A percentile compares a stretch with the other conserved stretches of the same genome.
Evolutionary conservation across 805 yeast species (phyloP).

Genomic region (Yamadazyma endophytica): DNA sequence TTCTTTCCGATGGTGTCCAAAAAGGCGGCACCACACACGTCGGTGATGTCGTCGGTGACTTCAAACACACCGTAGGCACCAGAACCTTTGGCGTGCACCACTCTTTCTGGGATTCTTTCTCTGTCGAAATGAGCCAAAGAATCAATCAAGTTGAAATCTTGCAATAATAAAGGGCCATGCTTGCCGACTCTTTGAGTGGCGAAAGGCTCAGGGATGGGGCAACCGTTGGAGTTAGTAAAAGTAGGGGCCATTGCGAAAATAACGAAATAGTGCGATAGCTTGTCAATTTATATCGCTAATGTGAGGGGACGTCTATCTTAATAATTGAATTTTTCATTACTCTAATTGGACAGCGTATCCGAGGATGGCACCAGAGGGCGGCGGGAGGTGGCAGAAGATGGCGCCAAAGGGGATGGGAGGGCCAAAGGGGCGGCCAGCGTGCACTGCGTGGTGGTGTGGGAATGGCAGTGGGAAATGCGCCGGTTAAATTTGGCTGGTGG

Average conservation of each 20-base stretch:
- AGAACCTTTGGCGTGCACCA: constrained; percentile 90
- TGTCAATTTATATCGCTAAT: no score
- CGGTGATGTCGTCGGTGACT: constrained; percentile 80
- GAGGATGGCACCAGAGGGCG: no score
- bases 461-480: no score
- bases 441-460: no score
- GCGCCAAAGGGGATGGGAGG: no score
- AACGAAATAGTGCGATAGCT: no score
- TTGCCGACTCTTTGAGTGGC: constrained; percentile 73
- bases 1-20: constrained; percentile 73
- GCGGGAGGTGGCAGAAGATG: no score
- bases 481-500: no score
- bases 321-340: no score
- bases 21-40: constrained; percentile 66
- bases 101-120: constrained; percentile 89
- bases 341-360: no score
- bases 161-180: constrained; percentile 76
- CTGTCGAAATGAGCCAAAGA: constrained; percentile 83
- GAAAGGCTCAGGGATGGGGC: constrained; percentile 72
- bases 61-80: constrained; percentile 88
- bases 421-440: no score
- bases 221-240: constrained; percentile 70
- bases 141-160: constrained; percentile 78
- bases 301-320: no score
- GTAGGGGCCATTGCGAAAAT: constrained; percentile 51